These are phyloP conservation scores for Adansonia madagascariensis DNA, from an alignment of 441 rosid species.

Conservation along the genomic window DNA sequence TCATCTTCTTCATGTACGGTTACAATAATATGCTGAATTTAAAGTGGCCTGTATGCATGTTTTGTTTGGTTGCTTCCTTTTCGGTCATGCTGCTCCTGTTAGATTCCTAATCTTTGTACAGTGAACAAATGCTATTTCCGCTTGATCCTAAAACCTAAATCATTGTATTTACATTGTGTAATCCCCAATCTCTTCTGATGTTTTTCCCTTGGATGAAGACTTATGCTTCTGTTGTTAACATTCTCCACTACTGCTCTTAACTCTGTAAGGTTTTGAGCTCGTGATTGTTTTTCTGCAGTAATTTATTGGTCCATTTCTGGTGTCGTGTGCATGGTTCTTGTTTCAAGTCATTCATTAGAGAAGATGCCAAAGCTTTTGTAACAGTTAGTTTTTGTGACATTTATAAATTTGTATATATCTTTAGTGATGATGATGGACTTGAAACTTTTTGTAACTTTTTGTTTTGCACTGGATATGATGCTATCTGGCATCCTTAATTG, in stretches of 20 bases:
- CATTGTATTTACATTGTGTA: neutral
- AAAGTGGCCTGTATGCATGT: neutral
- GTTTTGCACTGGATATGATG: neutral
- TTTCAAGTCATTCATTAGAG: neutral
- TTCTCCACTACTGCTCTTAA: neutral
- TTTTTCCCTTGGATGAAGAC: neutral
- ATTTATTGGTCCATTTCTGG: neutral
- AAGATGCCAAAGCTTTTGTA: neutral
- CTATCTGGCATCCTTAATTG: neutral
- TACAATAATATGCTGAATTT: neutral
- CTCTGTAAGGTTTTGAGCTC: neutral
- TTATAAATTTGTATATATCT: neutral
- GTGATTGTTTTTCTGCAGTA: neutral
- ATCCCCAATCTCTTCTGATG: neutral
- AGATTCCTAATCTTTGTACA: neutral
- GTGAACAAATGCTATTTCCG: neutral
- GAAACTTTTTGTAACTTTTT: neutral
- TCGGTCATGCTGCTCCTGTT: neutral
- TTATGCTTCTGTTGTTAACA: neutral
- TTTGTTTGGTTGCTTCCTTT: neutral
- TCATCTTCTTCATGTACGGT: neutral
- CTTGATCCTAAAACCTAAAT: neutral
- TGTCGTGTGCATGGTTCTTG: neutral
- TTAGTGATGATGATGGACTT: neutral
- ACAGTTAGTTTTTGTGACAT: neutral